These are phyloP conservation scores for Syzygium grande DNA, from an alignment of 345 rosid species.

Conservation along the genomic window DNA sequence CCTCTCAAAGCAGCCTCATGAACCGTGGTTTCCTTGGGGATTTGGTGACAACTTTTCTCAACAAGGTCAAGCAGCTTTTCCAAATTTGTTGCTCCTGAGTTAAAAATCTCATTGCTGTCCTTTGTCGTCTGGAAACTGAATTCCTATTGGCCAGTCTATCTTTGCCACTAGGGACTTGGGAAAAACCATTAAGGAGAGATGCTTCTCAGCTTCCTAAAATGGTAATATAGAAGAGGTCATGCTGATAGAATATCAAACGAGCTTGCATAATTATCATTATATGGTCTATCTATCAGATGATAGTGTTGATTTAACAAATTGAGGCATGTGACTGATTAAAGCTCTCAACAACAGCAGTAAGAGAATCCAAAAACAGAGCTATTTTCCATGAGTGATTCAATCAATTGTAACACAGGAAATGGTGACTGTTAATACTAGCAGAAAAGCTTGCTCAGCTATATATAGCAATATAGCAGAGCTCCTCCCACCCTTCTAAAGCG, in stretches of 20 bases:
- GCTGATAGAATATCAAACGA: not conserved
- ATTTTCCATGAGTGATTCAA: too few species aligned
- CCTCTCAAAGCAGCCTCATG: slow-evolving; percentile 67
- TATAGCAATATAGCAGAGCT: not conserved
- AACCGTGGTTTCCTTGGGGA: slow-evolving; percentile 89
- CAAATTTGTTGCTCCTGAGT: slow-evolving; percentile 72
- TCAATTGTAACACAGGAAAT: too few species aligned
- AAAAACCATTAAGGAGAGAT: slow-evolving; percentile 94
- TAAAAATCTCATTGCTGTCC: slow-evolving; percentile 88
- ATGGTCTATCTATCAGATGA: too few species aligned
- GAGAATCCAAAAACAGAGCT: too few species aligned
- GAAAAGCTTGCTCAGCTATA: too few species aligned
- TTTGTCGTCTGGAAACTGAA: slow-evolving; percentile 63
- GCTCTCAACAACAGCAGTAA: too few species aligned
- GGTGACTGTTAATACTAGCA: too few species aligned
- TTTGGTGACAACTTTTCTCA: slow-evolving; percentile 85
- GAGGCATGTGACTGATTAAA: too few species aligned
- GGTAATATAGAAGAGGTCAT: not conserved
- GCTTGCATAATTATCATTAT: not conserved
- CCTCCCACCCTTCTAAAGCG: not conserved
- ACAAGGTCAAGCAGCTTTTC: slow-evolving; percentile 93
- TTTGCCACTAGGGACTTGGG: slow-evolving; percentile 79
- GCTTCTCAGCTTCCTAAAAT: slow-evolving; percentile 83
- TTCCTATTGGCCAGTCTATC: slow-evolving; percentile 73
- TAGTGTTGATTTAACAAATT: too few species aligned